Evolutionary conservation across 1,139 yeast genomes (phyloP), one percentile per base, ranked within the genome.

Genomic region (Suzukiozyma palmioleophila): DNA sequence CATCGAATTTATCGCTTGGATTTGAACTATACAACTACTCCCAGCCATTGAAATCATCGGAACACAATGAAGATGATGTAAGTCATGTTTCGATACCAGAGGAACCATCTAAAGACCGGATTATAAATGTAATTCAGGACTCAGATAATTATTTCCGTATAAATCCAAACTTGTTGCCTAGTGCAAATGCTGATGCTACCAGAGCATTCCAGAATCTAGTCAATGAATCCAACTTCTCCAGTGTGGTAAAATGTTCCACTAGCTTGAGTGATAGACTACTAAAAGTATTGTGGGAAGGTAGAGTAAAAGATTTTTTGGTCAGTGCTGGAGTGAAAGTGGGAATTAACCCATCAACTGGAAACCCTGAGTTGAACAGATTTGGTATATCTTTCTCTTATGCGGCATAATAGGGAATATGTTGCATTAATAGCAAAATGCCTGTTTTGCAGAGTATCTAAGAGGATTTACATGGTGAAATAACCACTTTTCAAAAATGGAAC

Each of bases 241-340:
- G 87, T 44, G 95, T 88, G 10, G 60, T 89, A 49, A 90, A 88
- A 57, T 63, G 84, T 2, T 77, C 92, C 39, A 78, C 95, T 0
- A 81, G 90, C 37, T 51, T 87, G 18, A 79, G 77, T 37, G 84
- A 81, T 42, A 74, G 71, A 47, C 71, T 77, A 43, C 52, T 86
- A 8, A 80, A 79, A 43, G 40, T 89, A 5, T 62, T 87, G 29
- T 92, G 97, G 97, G 96, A 87, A 54, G 97, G 97, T 0, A 74
- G 86, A 46, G 77, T 78, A 52, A 81, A 84, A 52, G 95, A 88
- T 38, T 84, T 92, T 52, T 59, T 92, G 39, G 70, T 90, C 4
- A 81, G 89, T 39, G 76, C 92, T 1, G 97, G 97, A 0, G 72
- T 81, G 3, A 78, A 75, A 39, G 47, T 82, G 10, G 46, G 58